phyloP scores from a whole-genome alignment of 2,329 filamentous ascomycete genomes.

The Biscogniauxia mediterranea region DNA sequence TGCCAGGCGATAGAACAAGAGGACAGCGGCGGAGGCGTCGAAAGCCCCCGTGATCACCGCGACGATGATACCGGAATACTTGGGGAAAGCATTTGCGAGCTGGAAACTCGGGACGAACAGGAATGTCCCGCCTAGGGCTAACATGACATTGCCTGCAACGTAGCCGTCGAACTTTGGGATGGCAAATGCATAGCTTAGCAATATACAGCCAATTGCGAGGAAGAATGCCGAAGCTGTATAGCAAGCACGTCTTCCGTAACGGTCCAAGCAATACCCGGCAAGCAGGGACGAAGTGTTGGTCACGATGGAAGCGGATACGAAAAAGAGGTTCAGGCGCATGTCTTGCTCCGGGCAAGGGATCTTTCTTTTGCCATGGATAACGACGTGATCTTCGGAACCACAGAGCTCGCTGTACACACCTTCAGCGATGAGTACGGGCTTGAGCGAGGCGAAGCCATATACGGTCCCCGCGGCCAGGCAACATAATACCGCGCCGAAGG shows the following conservation, averaged over 20 bases:
- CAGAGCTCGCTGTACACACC: constrained; percentile 57
- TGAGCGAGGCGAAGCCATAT: constrained; percentile 64
- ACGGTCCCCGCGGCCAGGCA: constrained; percentile 63
- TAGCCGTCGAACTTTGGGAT: constrained; percentile 59
- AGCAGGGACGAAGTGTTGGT: constrained; percentile 67
- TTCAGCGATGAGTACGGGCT: constrained; percentile 58
- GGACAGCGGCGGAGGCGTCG: constrained; percentile 61
- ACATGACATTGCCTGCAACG: constrained; percentile 56
- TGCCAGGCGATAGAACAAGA: constrained; percentile 56
- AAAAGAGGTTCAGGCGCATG: constrained; percentile 64
- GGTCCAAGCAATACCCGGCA: constrained; percentile 65
- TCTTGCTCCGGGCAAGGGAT: constrained; percentile 53
- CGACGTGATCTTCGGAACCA: constrained; percentile 41
- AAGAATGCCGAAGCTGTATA: constrained; percentile 59
- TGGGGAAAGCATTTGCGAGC: constrained; percentile 63
- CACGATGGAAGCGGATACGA: constrained; percentile 65
- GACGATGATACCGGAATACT: constrained; percentile 57
- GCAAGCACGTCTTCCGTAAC: constrained; percentile 62
- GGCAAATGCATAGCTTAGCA: constrained; percentile 57
- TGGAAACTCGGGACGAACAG: constrained; percentile 65
- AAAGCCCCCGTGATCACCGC: constrained; percentile 63
- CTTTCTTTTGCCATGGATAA: constrained; percentile 27
- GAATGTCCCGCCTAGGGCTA: constrained; percentile 61
- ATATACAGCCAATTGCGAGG: constrained; percentile 54
- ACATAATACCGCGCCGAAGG: constrained; percentile 62